A percentile compares a stretch with the other conserved stretches of the same genome.
Conservation (phyloP, 306 rosid species). For the Cyclanthera cordifolia region DNA sequence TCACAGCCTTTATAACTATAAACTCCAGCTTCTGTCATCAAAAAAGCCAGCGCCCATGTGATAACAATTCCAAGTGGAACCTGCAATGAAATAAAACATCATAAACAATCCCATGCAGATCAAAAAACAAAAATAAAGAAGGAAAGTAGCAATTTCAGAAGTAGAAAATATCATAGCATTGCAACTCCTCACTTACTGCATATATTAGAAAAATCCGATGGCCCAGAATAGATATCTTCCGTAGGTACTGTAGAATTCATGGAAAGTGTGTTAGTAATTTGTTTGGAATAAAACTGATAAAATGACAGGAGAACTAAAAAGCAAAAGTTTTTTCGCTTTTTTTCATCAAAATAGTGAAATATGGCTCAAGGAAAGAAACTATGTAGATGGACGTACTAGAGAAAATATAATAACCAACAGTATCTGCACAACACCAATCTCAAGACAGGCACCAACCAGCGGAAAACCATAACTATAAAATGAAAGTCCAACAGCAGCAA, state of each 20-base stretch:
- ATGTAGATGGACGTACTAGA: constrained; percentile 59
- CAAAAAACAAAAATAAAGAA: neutral
- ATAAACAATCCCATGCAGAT: neutral
- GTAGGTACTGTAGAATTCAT: constrained; percentile 58
- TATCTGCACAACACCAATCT: constrained; percentile 91
- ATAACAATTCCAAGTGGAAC: constrained; percentile 94
- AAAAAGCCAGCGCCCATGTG: constrained; percentile 88
- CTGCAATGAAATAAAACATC: constrained; percentile 32
- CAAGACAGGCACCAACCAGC: constrained; percentile 78
- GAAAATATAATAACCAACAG: constrained; percentile 67
- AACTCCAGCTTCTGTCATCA: constrained; percentile 72
- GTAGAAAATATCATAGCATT: neutral
- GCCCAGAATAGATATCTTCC: constrained; percentile 85
- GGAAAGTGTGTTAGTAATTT: constrained; percentile 10
- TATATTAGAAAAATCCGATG: constrained; percentile 90
- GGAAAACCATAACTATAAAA: constrained; percentile 93
- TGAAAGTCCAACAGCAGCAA: constrained; percentile 99
- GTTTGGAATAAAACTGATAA: neutral
- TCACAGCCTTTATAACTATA: constrained; percentile 94
- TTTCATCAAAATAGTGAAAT: neutral
- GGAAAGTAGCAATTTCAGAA: neutral
- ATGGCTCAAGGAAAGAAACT: neutral
- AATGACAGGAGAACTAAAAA: neutral
- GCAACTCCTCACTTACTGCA: constrained; percentile 49
- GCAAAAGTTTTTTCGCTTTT: neutral